phyloP scores from a whole-genome alignment of 768 basidiomycete genomes.

The Serendipita indica region DNA sequence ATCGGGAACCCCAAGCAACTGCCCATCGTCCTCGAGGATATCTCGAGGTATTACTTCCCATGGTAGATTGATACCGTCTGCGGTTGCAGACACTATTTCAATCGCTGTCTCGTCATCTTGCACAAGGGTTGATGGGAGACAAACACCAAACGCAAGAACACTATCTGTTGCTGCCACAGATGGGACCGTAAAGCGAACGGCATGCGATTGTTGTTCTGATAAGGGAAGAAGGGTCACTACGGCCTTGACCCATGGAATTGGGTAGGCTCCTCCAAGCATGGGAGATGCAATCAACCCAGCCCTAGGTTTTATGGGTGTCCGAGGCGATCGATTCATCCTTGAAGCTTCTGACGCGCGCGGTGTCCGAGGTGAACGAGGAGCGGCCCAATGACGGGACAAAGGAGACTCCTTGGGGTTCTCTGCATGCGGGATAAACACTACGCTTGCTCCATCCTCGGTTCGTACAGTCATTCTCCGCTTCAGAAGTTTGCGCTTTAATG shows the following conservation, averaged over 20 bases:
- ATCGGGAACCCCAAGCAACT: neutral
- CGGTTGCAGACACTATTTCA: constrained; percentile 4
- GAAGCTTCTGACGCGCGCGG: neutral
- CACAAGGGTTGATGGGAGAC: neutral
- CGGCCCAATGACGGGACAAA: neutral
- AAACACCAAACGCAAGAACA: constrained; percentile 1
- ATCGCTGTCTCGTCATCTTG: neutral
- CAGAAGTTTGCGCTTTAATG: constrained; percentile 20
- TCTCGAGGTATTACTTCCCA: neutral
- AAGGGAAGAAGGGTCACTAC: constrained; percentile 38
- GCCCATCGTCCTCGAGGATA: neutral
- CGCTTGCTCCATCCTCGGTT: neutral
- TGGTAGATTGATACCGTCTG: constrained; percentile 2
- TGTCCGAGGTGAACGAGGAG: neutral
- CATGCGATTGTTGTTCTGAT: neutral
- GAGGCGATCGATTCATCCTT: neutral
- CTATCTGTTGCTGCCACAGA: neutral
- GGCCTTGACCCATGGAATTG: constrained; percentile 45
- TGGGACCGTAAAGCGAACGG: neutral
- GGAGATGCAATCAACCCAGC: neutral
- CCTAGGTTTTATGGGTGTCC: neutral
- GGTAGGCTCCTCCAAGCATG: constrained; percentile 37
- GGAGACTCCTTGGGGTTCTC: neutral
- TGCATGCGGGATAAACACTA: neutral
- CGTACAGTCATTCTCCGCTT: constrained; percentile 21